Base-by-base conservation (phyloP, 257 asterid species). In the Buddleja alternifolia region DNA sequence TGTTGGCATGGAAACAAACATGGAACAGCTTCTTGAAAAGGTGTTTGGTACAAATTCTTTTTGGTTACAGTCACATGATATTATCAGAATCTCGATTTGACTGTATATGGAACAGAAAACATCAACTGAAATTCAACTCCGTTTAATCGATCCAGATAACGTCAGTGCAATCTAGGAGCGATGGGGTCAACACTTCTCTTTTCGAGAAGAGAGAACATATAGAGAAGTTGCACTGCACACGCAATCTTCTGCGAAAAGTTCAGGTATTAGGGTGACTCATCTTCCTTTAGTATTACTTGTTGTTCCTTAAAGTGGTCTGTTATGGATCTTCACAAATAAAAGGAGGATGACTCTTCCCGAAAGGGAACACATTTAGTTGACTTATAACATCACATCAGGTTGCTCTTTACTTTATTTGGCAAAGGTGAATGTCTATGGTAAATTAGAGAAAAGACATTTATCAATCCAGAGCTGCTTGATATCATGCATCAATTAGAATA, bases 11-110 rank as follows among this genome's bases (percentile, higher is more conserved):
- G 99, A 94, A 80, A 73, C 95, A 64, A 94, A 87, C 81, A 94
- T 94, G 99, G 99, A 91, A 73, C 96, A 89, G 80, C 99, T 94
- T 78, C 96, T 94, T 78, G 88, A 89, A 70, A 94, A 94, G 99
- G 99, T 94, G 82, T 74, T 80, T 78, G 74, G 64, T 87, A 58
- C 62, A 56, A 52, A 65, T 60, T 54, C 12, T 56, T 59, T 73
- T 69, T 74, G 57, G 58, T 82, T 74, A 66, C 50, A 64, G 58
- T 62, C 60, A 54, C 68, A 50, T 67, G 50, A 41, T 47, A 48
- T 45, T 71, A 14, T 62, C 70, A 39, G 48, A 51, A 32, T 45
- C 65, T 68, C 48, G 20, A 52, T 17, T 17, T 32, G 44, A 63
- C 37, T 48, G 20, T 63, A 9, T 24, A 32, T 29, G 60, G 55